Conservation (phyloP, 768 basidiomycete genomes). For the Phaffia australis region DNA sequence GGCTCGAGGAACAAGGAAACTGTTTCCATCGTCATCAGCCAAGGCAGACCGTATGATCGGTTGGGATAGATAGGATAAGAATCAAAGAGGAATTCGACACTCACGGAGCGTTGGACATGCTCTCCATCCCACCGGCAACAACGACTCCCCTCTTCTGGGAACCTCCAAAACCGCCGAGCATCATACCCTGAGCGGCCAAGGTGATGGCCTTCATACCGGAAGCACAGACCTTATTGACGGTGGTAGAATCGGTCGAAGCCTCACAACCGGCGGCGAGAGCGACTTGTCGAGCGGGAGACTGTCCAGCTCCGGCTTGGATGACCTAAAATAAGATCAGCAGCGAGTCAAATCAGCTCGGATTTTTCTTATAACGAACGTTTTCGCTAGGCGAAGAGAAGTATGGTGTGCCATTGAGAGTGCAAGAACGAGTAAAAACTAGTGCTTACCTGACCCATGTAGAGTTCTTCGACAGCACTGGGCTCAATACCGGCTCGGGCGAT, state of each 20-base stretch:
- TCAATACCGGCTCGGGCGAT: conserved; percentile 67
- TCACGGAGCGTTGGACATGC: conserved; percentile 97
- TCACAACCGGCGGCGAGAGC: conserved; percentile 80
- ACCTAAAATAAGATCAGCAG: conserved; percentile 4
- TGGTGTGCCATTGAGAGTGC: no score
- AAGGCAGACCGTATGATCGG: neutral
- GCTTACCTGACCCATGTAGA: conserved; percentile 95
- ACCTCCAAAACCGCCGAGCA: conserved; percentile 47
- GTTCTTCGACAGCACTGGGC: conserved; percentile 76
- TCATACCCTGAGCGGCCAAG: conserved; percentile 80
- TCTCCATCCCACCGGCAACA: conserved; percentile 96
- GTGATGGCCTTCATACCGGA: conserved; percentile 94
- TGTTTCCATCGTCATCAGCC: conserved; percentile 24
- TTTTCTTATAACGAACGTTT: no score
- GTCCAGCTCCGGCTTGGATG: conserved; percentile 69
- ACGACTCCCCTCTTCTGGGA: conserved; percentile 61
- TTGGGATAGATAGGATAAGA: neutral
- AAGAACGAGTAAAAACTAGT: conserved; percentile 35
- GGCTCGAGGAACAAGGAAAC: conserved; percentile 41
- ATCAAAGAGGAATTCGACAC: conserved; percentile 37
- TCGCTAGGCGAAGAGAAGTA: no score
- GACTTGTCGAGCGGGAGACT: conserved; percentile 95
- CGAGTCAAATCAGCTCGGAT: no score
- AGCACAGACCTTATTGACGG: conserved; percentile 99
- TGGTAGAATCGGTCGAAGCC: conserved; percentile 83